A percentile compares a stretch with the other conserved stretches of the same genome.
phyloP scores from a whole-genome alignment of 805 yeast species.

The Komagataella ulmi region DNA sequence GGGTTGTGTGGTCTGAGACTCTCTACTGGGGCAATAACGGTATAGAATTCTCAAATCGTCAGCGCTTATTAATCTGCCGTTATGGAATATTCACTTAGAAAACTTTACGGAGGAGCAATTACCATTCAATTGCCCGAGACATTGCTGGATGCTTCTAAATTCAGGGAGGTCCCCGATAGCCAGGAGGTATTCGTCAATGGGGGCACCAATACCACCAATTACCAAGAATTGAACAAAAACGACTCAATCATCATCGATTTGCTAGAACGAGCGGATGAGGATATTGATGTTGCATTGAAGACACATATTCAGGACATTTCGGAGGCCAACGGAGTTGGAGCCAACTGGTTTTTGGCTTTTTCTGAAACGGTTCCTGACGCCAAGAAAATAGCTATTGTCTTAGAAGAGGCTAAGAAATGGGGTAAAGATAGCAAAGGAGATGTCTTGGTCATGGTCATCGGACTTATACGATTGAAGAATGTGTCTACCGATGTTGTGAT shows the following conservation, averaged over 20 bases:
- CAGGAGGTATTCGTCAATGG: slow-evolving; percentile 76
- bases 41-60: neutral
- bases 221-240: slow-evolving; percentile 21
- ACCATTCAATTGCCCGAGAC: slow-evolving; percentile 41
- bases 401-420: slow-evolving; percentile 39
- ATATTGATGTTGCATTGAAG: slow-evolving; percentile 28
- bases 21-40: neutral
- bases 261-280: slow-evolving; percentile 33
- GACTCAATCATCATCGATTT: slow-evolving; percentile 55
- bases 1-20: neutral
- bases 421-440: slow-evolving; percentile 22
- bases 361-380: neutral
- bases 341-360: slow-evolving; percentile 11
- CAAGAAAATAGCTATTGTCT: slow-evolving; percentile 15
- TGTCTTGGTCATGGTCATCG: slow-evolving; percentile 37
- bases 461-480: slow-evolving; percentile 36
- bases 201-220: slow-evolving; percentile 9
- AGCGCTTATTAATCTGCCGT: slow-evolving; percentile 1
- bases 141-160: slow-evolving; percentile 60
- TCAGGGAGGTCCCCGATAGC: slow-evolving; percentile 83
- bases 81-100: slow-evolving; percentile 4
- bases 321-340: slow-evolving; percentile 23
- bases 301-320: slow-evolving; percentile 46
- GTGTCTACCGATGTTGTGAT: slow-evolving; percentile 49
- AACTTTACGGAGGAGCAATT: slow-evolving; percentile 79